A percentile compares a stretch with the other conserved stretches of the same genome.
Conservation (phyloP, 805 yeast species). For the Sporopachydermia lactativora region DNA sequence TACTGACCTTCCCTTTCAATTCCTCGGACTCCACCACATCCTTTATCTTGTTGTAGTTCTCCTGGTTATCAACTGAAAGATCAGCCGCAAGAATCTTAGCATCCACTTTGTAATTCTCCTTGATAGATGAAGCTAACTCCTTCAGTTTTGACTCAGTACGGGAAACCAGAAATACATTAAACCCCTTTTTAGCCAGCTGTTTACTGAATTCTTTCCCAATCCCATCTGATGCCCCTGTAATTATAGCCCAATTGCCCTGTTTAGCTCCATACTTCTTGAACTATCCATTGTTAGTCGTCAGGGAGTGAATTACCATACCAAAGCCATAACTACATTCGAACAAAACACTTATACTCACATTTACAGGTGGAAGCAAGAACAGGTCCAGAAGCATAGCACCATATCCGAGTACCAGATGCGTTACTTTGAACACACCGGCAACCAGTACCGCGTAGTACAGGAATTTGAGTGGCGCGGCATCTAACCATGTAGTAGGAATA, state of each 20-base stretch:
- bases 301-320: no score
- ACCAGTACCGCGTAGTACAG: conserved; percentile 29
- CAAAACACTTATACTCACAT: no score
- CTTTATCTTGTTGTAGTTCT: conserved; percentile 39
- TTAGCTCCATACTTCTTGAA: conserved; percentile 62
- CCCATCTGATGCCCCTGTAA: conserved; percentile 97
- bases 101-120: conserved; percentile 40
- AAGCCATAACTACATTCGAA: no score
- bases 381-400: conserved; percentile 43
- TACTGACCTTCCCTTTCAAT: conserved; percentile 43
- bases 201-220: conserved; percentile 84
- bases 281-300: no score
- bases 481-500: conserved; percentile 1
- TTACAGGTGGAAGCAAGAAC: conserved; percentile 46
- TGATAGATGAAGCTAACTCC: conserved; percentile 46
- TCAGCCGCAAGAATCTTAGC: conserved; percentile 67
- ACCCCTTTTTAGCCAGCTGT: conserved; percentile 77
- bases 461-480: conserved; percentile 14
- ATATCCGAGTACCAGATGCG: conserved; percentile 34
- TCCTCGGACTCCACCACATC: conserved; percentile 21
- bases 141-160: conserved; percentile 73
- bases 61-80: conserved; percentile 46
- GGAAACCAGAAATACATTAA: conserved; percentile 72
- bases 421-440: conserved; percentile 51
- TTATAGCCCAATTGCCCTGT: conserved; percentile 75